Conservation (phyloP, 164 flowering plant species). For the Santalum album region DNA sequence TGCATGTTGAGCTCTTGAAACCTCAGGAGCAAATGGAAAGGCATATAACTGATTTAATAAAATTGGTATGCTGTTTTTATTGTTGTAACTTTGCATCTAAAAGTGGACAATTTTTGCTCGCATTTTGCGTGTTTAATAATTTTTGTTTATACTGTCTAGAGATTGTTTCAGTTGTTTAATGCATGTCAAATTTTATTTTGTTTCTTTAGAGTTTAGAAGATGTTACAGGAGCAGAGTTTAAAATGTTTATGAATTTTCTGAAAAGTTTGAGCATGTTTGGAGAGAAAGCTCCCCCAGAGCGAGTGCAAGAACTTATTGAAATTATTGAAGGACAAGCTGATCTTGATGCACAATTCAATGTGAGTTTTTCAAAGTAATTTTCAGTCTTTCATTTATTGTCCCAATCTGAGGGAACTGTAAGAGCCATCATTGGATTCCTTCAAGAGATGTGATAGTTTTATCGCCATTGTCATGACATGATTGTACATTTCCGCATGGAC, state of each 20-base stretch:
- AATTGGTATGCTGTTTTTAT: conserved; percentile 41
- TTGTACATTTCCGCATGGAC: too few species aligned
- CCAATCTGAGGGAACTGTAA: background rate
- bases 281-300: conserved; percentile 71
- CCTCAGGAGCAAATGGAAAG: conserved; percentile 95
- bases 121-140: background rate
- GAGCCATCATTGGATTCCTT: background rate
- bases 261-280: conserved; percentile 86
- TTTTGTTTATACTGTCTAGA: background rate
- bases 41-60: conserved; percentile 84
- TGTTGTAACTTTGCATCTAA: background rate
- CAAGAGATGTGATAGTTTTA: too few species aligned
- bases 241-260: conserved; percentile 91
- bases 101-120: background rate
- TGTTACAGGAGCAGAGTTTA: conserved; percentile 92
- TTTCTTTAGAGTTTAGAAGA: conserved; percentile 79
- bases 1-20: conserved; percentile 76
- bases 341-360: conserved; percentile 83
- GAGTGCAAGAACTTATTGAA: conserved; percentile 74
- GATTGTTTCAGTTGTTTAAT: background rate
- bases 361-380: conserved; percentile 29
- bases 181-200: conserved; percentile 3
- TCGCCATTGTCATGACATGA: too few species aligned
- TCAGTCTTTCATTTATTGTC: background rate
- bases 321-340: conserved; percentile 95